Evolutionary conservation across 306 rosid species (phyloP), one percentile per base, ranked within the genome.

Genomic region (Malus domestica): DNA sequence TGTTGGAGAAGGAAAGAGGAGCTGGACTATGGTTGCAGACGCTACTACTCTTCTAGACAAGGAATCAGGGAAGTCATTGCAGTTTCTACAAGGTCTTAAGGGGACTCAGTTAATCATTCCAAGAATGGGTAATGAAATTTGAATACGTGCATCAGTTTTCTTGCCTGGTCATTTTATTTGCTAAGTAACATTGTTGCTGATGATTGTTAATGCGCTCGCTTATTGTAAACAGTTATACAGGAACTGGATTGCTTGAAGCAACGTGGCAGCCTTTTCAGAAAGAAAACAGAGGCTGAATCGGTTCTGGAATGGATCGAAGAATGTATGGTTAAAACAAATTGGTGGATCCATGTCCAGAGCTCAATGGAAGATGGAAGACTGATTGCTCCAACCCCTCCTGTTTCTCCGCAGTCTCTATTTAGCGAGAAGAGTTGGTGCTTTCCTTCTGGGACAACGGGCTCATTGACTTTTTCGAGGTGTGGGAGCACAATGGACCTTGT

Each of bases 321-420:
- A 72, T 89, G 93, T 44, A 82, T 88, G 89, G 78, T 66, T 74
- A 82, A 87, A 67, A 83, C 88, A 79, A 83, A 76, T 13, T 82
- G 90, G 94, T 95, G 97, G 97, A 88, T 95, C 88, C 91, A 86
- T 70, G 87, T 92, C 72, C 90, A 92, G 82, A 83, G 89, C 90
- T 84, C 92, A 68, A 79, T 49, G 73, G 88, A 90, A 70, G 96
- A 90, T 54, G 75, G 40, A 73, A 81, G 72, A 76, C 79, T 80
- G 82, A 78, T 70, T 14, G 90, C 85, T 77, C 87, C 91, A 22
- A 92, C 97, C 35, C 93, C 96, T 63, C 91, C 90, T 2, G 81
- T 84, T 70, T 75, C 84, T 79, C 91, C 91, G 16, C 80, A 33
- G 42, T 68, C 83, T 80, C 82, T 69, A 57, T 86, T 58, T 40